Base-by-base conservation (phyloP, 2,329 filamentous ascomycete species). In the Aspergillus clavatus region DNA sequence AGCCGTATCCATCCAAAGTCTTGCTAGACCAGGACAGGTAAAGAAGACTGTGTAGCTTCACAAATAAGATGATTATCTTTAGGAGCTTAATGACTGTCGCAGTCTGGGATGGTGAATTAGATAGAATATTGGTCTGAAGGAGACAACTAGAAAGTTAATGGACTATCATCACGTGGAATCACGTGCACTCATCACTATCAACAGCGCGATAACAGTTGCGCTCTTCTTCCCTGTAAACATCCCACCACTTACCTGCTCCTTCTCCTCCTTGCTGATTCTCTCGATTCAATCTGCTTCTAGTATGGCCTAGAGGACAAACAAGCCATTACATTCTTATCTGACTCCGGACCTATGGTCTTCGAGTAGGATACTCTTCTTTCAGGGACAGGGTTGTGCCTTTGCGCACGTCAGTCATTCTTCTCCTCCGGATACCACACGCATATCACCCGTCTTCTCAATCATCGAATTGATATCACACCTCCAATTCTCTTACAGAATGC, bases 401-500 rank as follows among this genome's bases (percentile, higher is more conserved):
- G 10, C 18, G 10, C 19, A 16, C 16, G 10, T 35, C 31, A 10
- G 18, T 35, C 31, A 18, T 10, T 35, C 18, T 3, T 21, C 5
- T 12, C 8, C 31, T 35, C 31, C 19, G 7, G 12, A 21, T 21
- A 6, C 4, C 11, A 18, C 31, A 35, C 18, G 5, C 19, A 7
- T 11, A 35, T 21, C 16, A 5, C 18, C 18, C 16, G 14, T 35
- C 18, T 33, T 16, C 6, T 33, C n/a, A 33, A 8, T 33, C 29
- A 7, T 33, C 14, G 4, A 8, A 7, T 33, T 7, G 3, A 21
- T 1, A 8, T 38, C 29, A 43, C n/a, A 22, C 29, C 14, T 26
- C 14, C 39, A 31, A 42, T 38, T 19, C 24, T 38, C 42, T 12
- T 18, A 33, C 38, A 54, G 42, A 39, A 74, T 74, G 72, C 70